Base-by-base conservation (phyloP, 768 basidiomycete genomes). In the Trametes punicea region DNA sequence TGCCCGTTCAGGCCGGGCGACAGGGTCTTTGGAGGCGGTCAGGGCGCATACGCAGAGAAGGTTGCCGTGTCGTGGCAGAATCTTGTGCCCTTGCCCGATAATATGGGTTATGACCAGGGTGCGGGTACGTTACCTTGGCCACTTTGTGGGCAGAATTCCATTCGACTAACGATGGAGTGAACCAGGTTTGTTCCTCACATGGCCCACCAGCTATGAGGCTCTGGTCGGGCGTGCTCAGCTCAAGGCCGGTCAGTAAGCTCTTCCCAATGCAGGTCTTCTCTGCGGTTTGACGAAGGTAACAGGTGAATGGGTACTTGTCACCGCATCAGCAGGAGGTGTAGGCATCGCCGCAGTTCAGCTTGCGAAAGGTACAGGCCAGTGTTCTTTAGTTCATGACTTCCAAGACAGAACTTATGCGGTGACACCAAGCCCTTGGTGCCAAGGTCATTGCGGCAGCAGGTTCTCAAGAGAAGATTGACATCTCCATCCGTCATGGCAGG, bases 291-390 rank as follows among this genome's bases (percentile, higher is more conserved):
- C 11, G 13, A 25, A 9, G 3, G n/a, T 13, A 4, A 3, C 38
- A 89, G 90, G 89, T 20, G 96, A 98, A 73, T 93, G 88, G 82
- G 82, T 97, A 3, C 82, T 99, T 2, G 86, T 98, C 4, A 92
- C 93, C 46, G 96, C 94, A 6, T 90, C 91, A n/a, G 96, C 95
- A 1, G 96, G 96, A 3, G 96, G 94, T 11, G 94, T 98, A 4
- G 95, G 95, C 0, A 84, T 96, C 47, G 85, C 87, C 6, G 95
- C 96, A 6, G 84, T 94, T 16, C 96, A 98, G 67, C 79, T 98
- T 51, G 95, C 93, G 20, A 97, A 97, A 81, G 85, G 92, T 90
- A n/a, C 26, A 6, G 15, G 4, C 13, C n/a, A n/a, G n/a, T n/a
- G n/a, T n/a, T n/a, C n/a, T n/a, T n/a, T n/a, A n/a, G n/a, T n/a